phyloP scores from a whole-genome alignment of 306 rosid genomes.

The Fragaria iinumae region DNA sequence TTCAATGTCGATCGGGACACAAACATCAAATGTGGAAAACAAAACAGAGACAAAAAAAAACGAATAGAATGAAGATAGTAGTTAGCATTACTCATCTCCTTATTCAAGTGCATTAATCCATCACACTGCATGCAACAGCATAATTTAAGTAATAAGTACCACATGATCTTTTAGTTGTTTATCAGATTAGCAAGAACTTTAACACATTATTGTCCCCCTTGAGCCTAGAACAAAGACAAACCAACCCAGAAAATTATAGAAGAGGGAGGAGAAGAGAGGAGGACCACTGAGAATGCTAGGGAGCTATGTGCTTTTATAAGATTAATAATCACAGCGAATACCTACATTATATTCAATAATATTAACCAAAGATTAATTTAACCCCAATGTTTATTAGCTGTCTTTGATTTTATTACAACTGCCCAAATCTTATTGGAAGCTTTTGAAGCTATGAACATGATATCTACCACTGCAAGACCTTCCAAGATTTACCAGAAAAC shows the following conservation, averaged over 20 bases:
- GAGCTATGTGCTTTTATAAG: conserved; percentile 40
- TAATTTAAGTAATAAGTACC: neutral
- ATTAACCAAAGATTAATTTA: conserved; percentile 44
- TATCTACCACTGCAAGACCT: conserved; percentile 42
- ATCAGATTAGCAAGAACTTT: conserved; percentile 38
- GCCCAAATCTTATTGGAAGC: conserved; percentile 68
- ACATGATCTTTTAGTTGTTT: conserved; percentile 43
- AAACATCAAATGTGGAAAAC: neutral
- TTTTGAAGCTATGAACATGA: conserved; percentile 53
- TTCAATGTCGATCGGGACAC: neutral
- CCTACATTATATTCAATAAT: conserved; percentile 38
- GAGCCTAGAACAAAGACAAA: conserved; percentile 41
- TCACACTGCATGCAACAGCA: neutral
- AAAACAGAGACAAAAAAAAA: neutral
- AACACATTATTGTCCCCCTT: conserved; percentile 59
- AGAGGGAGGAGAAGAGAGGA: conserved; percentile 27
- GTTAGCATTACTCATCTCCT: neutral
- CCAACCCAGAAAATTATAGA: conserved; percentile 14
- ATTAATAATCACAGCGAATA: conserved; percentile 38
- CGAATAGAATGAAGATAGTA: neutral
- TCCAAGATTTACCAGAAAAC: conserved; percentile 37
- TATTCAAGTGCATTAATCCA: neutral
- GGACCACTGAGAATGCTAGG: conserved; percentile 52
- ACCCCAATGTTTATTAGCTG: conserved; percentile 71
- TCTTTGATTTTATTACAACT: conserved; percentile 65